Base-by-base conservation (phyloP, 352 stramenopile genomes). In the Phytophthora vignae region DNA sequence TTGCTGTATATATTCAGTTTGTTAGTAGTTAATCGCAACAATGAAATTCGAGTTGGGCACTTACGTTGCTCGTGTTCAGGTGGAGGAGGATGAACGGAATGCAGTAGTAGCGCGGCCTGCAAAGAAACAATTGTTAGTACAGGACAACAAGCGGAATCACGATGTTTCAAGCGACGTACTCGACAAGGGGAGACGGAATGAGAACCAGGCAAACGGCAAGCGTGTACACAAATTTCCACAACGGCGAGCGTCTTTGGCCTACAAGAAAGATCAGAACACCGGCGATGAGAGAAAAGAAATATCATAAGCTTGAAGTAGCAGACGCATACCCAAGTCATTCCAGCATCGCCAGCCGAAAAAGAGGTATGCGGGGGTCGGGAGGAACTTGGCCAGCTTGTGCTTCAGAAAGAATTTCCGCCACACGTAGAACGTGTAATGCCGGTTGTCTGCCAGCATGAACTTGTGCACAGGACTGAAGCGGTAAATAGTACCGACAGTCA, bases 361-460 rank as follows among this genome's bases (percentile, higher is more conserved):
- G 0, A 94, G 48, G 42, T 96, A 96, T 10, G 92, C 42, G 31
- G 83, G 69, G 0, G 59, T 61, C 12, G 83, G 87, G 17, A 92
- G 61, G 36, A 91, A 93, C 67, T 94, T 95, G 56, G 83, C 86
- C 14, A 92, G 44, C 0, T 66, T 54, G 50, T 96, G 88, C 49
- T 90, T 91, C 4, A 88, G 76, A 56, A 95, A 96, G 52, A 97
- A 90, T 66, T 93, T 94, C 15, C 85, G 75, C 93, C 93, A 98
- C 21, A 98, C 42, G 76, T 98, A 98, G 63, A 98, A 98, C 9
- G 89, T 96, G 70, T 97, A 98, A 72, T 98, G 92, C 8, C 93
- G 88, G 64, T 98, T 98, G 77, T 98, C 93, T 36, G 90, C 87
- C 54, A 98, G 78, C 77, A 98, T 84, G 60, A 98, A 98, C 63